Base-by-base conservation (phyloP, 768 basidiomycete species). In the Galerina marginata region DNA sequence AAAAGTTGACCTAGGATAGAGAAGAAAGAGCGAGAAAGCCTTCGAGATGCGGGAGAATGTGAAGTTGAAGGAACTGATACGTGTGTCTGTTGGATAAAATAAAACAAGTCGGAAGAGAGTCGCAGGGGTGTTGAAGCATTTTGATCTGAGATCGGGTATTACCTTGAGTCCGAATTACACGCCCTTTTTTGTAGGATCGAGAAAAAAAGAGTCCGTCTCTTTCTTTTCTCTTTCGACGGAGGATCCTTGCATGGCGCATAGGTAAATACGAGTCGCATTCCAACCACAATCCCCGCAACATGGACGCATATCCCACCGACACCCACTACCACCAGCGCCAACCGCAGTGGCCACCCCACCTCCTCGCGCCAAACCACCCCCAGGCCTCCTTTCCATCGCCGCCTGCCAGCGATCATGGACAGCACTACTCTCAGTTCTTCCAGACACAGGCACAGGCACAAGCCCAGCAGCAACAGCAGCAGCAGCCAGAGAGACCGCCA, bases 391-490 rank as follows among this genome's bases (percentile, higher is more conserved):
- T 62, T 56, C 63, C 67, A 26, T 64, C 64, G 12, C 54, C 67
- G 9, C 59, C 64, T 33, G 61, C 60, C 36, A 67, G 57, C 50
- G 63, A 67, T 33, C 65, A 67, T 56, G 56, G 57, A 38, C 65
- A 66, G 37, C 61, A 67, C 44, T 61, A 67, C 59, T 61, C 65
- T 38, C 72, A 72, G 62, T 78, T 75, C 63, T 63, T 72, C 37
- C 71, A 68, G 52, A 53, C 61, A 9, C 59, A 53, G 23, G 59
- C 59, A 16, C 60, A 61, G 42, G 60, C 54, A 5, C 60, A 61
- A 16, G 55, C 29, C 25, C 65, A 68, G 54, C 69, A 58, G 15
- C 65, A 74, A 54, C 72, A 72, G 58, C 72, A 70, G 46, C 72
- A 73, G 51, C 74, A 70, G 56, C 50, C 57, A 37, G 46, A 54